phyloP scores from a whole-genome alignment of 83 land plant genomes.

The Picea engelmannii region DNA sequence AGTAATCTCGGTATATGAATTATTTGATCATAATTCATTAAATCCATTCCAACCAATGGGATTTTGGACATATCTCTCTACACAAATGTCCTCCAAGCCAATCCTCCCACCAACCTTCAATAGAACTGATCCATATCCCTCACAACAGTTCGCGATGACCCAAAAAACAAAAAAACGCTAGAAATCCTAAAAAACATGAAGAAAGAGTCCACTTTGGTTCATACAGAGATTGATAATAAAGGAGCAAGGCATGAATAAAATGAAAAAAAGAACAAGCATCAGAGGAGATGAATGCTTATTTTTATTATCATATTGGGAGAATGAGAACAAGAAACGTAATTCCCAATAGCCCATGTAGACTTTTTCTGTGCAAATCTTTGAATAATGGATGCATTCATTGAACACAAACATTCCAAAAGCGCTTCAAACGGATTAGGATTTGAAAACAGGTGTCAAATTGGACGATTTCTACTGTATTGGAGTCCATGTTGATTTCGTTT shows the following conservation, averaged over 20 bases:
- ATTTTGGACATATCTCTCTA: too few relatives aligned
- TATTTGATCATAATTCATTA: too few relatives aligned
- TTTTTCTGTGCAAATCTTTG: too few relatives aligned
- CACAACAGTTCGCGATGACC: neutral
- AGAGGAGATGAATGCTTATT: neutral
- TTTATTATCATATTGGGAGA: conserved; percentile 1
- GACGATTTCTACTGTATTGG: too few relatives aligned
- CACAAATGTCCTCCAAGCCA: neutral
- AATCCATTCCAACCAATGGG: too few relatives aligned
- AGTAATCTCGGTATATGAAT: too few relatives aligned
- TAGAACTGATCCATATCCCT: neutral
- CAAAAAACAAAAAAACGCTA: neutral
- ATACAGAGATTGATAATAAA: neutral
- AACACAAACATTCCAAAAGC: neutral
- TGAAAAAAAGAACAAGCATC: neutral
- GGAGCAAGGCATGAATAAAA: neutral
- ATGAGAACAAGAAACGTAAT: neutral
- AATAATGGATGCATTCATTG: neutral
- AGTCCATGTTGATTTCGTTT: too few relatives aligned
- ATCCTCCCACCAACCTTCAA: neutral
- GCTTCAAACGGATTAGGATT: conserved; percentile 14
- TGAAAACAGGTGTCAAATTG: too few relatives aligned
- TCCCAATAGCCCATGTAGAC: neutral
- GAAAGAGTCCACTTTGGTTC: neutral
- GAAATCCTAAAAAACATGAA: neutral